Evolutionary conservation across 2,329 filamentous ascomycete species (phyloP).

Genomic region (Didymellaceae sp.): DNA sequence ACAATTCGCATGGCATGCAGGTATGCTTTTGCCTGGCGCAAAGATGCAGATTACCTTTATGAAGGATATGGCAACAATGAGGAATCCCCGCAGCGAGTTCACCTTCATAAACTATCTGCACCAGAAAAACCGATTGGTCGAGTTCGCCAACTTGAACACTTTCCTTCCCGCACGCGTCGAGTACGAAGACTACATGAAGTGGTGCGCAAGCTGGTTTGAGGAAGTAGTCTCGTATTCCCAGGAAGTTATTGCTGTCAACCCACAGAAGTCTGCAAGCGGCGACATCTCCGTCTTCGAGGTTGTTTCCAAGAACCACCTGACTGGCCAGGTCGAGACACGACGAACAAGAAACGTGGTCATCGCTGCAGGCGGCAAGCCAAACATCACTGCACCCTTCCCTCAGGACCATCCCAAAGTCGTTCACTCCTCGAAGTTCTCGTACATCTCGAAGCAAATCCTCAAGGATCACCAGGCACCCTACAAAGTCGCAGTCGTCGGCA

Average conservation of each 20-base stretch:
- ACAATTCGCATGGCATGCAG: conserved; percentile 88
- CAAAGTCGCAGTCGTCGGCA: conserved; percentile 83
- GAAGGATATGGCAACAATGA: conserved; percentile 90
- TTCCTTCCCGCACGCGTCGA: conserved; percentile 86
- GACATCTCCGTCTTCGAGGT: conserved; percentile 72
- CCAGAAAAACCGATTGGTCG: conserved; percentile 77
- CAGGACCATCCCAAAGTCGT: conserved; percentile 74
- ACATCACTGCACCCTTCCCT: conserved; percentile 73
- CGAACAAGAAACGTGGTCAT: conserved; percentile 73
- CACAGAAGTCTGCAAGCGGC: conserved; percentile 59
- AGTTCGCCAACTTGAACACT: conserved; percentile 89
- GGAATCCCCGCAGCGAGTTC: conserved; percentile 87
- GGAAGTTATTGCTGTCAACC: conserved; percentile 75
- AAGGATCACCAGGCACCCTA: conserved; percentile 64
- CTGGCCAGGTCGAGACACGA: conserved; percentile 61
- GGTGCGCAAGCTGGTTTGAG: conserved; percentile 84
- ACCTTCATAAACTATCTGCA: conserved; percentile 97
- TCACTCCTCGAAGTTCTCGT: conserved; percentile 87
- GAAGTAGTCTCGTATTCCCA: conserved; percentile 76
- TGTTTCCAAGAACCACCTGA: conserved; percentile 66
- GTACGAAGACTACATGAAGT: conserved; percentile 94
- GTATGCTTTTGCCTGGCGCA: conserved; percentile 91
- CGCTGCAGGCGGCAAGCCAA: conserved; percentile 71
- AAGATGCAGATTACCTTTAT: conserved; percentile 99
- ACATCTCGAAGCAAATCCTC: conserved; percentile 66